Percentiles rank a stretch among this genome's conserved stretches.
Evolutionary conservation across 257 asterid genomes (phyloP).

Genomic region (Nicotiana knightiana): DNA sequence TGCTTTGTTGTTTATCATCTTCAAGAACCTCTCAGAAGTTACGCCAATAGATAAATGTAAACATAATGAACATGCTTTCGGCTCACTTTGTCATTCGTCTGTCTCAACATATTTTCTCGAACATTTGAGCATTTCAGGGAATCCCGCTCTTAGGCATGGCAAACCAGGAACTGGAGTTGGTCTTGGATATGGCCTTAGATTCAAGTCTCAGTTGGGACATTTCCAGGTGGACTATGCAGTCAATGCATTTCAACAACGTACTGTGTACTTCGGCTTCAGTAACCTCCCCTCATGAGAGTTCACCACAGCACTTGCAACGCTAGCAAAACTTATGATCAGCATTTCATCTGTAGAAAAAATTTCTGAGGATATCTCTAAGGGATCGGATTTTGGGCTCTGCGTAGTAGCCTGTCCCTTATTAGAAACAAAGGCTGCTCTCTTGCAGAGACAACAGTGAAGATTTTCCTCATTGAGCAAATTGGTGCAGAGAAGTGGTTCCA

Average conservation of each 20-base stretch:
- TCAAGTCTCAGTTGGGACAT: constrained; percentile 76
- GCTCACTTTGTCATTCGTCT: too few species aligned
- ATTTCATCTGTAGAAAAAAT: not conserved
- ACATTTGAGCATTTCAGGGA: constrained; percentile 38
- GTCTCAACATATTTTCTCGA: not conserved
- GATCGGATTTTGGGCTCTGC: not conserved
- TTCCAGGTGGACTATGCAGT: constrained; percentile 74
- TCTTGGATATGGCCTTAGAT: constrained; percentile 76
- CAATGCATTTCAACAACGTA: constrained; percentile 71
- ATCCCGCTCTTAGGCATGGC: constrained; percentile 85
- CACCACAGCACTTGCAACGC: not conserved
- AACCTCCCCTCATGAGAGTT: constrained; percentile 39
- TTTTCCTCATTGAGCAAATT: not conserved
- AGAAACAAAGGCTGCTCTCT: not conserved
- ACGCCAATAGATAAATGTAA: too few species aligned
- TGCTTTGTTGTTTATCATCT: not conserved
- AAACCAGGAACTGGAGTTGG: constrained; percentile 87
- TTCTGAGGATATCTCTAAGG: not conserved
- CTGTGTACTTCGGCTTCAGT: constrained; percentile 72
- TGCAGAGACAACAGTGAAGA: not conserved
- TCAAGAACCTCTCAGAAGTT: not conserved
- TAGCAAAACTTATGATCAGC: not conserved
- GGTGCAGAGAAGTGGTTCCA: not conserved
- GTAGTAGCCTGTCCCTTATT: not conserved
- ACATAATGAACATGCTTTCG: too few species aligned